Evolutionary conservation across 2,329 filamentous ascomycete species (phyloP).

Genomic region (Colletotrichum sojae): DNA sequence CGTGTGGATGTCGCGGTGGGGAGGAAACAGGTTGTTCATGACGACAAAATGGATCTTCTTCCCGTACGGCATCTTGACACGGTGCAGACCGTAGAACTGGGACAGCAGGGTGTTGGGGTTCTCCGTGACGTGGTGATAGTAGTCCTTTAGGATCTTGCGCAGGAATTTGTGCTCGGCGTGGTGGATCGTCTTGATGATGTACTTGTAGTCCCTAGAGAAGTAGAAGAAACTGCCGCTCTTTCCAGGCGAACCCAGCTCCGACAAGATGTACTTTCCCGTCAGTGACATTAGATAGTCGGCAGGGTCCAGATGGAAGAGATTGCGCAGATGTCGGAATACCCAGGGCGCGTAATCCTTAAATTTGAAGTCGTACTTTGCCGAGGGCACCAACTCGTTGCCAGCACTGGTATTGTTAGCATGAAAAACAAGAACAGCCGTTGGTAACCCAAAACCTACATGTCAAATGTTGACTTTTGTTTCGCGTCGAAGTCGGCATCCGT

Average conservation of each 20-base stretch:
- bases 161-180: slow-evolving; percentile 93
- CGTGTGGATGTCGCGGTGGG: slow-evolving; percentile 95
- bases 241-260: slow-evolving; percentile 94
- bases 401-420: slow-evolving; percentile 71
- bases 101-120: slow-evolving; percentile 98
- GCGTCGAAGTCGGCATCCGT: slow-evolving; percentile 93
- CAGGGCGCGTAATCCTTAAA: slow-evolving; percentile 99
- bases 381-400: slow-evolving; percentile 96
- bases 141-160: slow-evolving; percentile 87
- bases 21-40: slow-evolving; percentile 99
- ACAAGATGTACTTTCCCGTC: slow-evolving; percentile 98
- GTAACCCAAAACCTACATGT: slow-evolving; percentile 75
- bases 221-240: slow-evolving; percentile 99
- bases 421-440: slow-evolving; percentile 12
- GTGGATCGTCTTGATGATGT: slow-evolving; percentile 99
- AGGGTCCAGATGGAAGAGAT: slow-evolving; percentile 91
- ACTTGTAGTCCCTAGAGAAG: slow-evolving; percentile 99
- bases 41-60: slow-evolving; percentile 99
- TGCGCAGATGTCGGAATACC: slow-evolving; percentile 94
- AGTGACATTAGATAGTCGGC: slow-evolving; percentile 98
- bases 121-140: slow-evolving; percentile 91
- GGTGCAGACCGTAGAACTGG: slow-evolving; percentile 96
- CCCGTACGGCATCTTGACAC: slow-evolving; percentile 98
- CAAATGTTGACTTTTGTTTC: slow-evolving; percentile 98
- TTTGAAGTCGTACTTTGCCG: slow-evolving; percentile 99